These are phyloP conservation scores for Ophiocordyceps australis DNA, from an alignment of 2,329 filamentous ascomycete genomes.

Conservation along the genomic window DNA sequence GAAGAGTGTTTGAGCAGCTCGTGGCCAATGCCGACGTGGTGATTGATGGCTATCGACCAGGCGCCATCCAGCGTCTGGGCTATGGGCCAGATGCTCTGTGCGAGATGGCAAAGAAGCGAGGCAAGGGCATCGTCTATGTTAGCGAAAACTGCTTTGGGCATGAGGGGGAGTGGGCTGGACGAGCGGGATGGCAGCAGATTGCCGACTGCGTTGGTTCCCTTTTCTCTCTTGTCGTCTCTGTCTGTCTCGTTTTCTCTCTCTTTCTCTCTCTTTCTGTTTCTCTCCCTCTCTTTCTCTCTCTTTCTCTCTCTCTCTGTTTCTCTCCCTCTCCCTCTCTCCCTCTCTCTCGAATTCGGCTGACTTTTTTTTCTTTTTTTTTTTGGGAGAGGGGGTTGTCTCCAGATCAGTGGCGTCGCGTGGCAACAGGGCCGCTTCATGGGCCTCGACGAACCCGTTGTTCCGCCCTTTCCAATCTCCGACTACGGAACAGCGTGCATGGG, in stretches of 20 bases:
- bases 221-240: background rate
- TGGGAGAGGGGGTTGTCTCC: conserved; percentile 4
- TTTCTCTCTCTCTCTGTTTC: background rate
- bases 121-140: conserved; percentile 48
- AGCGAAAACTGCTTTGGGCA: conserved; percentile 57
- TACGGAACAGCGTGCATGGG: conserved; percentile 60
- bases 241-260: background rate
- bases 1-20: conserved; percentile 36
- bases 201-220: conserved; percentile 34
- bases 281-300: background rate
- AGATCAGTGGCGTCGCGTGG: conserved; percentile 38
- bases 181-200: conserved; percentile 57
- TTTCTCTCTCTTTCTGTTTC: background rate
- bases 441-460: conserved; percentile 43
- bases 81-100: conserved; percentile 39
- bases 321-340: too few relatives aligned
- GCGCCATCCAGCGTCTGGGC: conserved; percentile 42
- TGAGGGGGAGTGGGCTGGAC: conserved; percentile 35
- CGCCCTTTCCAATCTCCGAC: conserved; percentile 44
- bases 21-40: conserved; percentile 46
- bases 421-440: conserved; percentile 45
- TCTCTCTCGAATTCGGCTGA: too few relatives aligned
- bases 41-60: conserved; percentile 50
- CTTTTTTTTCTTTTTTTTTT: background rate
- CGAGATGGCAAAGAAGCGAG: conserved; percentile 30